Conservation (phyloP, 2,329 filamentous ascomycete species). For the Aspergillus terreus region DNA sequence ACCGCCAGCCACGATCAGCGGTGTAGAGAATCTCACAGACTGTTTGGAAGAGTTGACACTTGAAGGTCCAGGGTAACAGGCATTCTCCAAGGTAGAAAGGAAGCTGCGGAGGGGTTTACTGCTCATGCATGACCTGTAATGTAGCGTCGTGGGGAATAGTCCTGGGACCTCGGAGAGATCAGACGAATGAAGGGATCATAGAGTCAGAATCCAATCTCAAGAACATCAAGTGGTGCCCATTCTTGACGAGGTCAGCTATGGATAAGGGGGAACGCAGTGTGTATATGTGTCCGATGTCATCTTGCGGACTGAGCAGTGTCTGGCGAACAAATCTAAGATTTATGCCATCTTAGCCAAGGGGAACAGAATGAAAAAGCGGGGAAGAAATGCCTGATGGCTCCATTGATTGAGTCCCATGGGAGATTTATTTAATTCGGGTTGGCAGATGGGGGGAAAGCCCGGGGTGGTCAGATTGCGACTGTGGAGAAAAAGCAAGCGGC, state of each 20-base stretch:
- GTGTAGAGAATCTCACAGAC: neutral
- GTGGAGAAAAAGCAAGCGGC: neutral
- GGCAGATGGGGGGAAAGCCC: too few species aligned
- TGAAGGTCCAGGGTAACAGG: neutral
- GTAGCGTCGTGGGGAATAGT: neutral
- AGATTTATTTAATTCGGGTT: neutral
- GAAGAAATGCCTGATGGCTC: neutral
- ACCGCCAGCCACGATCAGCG: neutral
- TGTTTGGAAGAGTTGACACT: neutral
- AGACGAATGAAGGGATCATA: too few species aligned
- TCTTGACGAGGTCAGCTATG: too few species aligned
- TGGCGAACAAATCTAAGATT: neutral
- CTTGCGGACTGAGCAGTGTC: neutral
- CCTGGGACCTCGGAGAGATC: neutral
- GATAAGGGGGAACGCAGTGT: too few species aligned
- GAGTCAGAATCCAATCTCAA: too few species aligned
- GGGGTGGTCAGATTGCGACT: too few species aligned
- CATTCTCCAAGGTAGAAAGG: neutral
- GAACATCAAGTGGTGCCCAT: too few species aligned
- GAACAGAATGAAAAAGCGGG: neutral
- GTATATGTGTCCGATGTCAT: neutral
- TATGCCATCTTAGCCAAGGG: neutral
- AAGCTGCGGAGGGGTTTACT: neutral
- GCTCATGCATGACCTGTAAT: neutral
- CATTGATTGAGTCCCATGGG: neutral